A percentile compares a stretch with the other conserved stretches of the same genome.
Conservation (phyloP, 2,329 filamentous ascomycete species). For the Epichloe gansuensis region DNA sequence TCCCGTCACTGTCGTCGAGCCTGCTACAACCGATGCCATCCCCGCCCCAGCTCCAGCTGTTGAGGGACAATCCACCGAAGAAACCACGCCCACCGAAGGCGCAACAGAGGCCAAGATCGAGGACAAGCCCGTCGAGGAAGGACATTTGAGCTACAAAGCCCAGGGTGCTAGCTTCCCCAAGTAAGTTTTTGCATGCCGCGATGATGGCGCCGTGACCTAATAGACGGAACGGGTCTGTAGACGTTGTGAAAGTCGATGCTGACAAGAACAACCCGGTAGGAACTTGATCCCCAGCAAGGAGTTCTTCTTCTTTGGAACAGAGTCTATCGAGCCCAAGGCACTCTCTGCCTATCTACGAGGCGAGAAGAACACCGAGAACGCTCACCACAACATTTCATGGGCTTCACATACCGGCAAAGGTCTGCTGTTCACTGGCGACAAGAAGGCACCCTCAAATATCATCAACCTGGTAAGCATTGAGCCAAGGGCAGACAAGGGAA, state of each 20-base stretch:
- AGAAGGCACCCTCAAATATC: constrained; percentile 65
- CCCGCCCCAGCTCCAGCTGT: constrained; percentile 22
- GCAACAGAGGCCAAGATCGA: constrained; percentile 27
- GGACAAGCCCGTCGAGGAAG: constrained; percentile 59
- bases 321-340: constrained; percentile 60
- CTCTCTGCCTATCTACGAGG: constrained; percentile 68
- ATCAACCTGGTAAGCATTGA: constrained; percentile 62
- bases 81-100: constrained; percentile 20
- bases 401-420: constrained; percentile 90
- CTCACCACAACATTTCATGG: constrained; percentile 76
- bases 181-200: constrained; percentile 40
- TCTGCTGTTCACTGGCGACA: constrained; percentile 83
- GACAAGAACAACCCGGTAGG: constrained; percentile 33
- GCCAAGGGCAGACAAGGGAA: too few species aligned
- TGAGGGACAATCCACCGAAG: constrained; percentile 28
- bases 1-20: constrained; percentile 18
- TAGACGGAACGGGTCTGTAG: accelerated
- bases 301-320: constrained; percentile 76
- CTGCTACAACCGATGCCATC: constrained; percentile 17
- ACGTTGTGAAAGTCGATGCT: background rate
- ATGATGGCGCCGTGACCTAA: background rate
- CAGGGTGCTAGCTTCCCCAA: constrained; percentile 72
- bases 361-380: constrained; percentile 67
- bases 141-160: constrained; percentile 78
- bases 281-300: constrained; percentile 85